Evolutionary conservation across 2,329 filamentous ascomycete species (phyloP).

Genomic region (Aspergillus sp.): DNA sequence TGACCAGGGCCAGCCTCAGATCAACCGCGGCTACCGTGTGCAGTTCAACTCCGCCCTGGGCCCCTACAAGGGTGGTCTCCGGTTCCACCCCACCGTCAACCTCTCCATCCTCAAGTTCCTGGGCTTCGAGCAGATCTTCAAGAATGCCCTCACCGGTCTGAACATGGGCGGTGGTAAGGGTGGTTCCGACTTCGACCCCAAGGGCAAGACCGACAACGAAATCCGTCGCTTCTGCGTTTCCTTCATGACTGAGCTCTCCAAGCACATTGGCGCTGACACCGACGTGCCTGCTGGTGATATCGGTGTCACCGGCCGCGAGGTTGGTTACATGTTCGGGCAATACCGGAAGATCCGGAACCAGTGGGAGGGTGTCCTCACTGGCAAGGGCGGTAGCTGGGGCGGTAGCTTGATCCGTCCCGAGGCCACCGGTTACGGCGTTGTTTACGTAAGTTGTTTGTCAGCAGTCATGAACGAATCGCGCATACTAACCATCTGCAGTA

Average conservation of each 20-base stretch:
- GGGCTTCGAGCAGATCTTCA: conserved; percentile 99
- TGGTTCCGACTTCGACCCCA: conserved; percentile 96
- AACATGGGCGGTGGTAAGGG: conserved; percentile 97
- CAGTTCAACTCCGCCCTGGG: conserved; percentile 98
- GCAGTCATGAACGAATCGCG: neutral
- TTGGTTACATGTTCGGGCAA: conserved; percentile 89
- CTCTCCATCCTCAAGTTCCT: conserved; percentile 82
- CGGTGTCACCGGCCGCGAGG: conserved; percentile 82
- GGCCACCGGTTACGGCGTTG: conserved; percentile 90
- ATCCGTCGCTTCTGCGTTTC: conserved; percentile 93
- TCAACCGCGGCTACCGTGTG: conserved; percentile 92
- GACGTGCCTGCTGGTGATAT: conserved; percentile 97
- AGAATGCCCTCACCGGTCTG: conserved; percentile 94
- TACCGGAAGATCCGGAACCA: conserved; percentile 82
- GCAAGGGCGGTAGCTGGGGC: conserved; percentile 90
- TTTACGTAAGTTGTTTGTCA: conserved; percentile 50
- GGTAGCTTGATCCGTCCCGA: conserved; percentile 90
- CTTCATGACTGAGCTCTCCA: conserved; percentile 93
- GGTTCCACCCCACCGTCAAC: conserved; percentile 71
- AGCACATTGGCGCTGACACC: conserved; percentile 92
- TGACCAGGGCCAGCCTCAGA: conserved; percentile 74
- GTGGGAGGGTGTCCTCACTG: conserved; percentile 94
- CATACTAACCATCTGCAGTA: conserved; percentile 39
- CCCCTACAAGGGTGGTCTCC: conserved; percentile 94
- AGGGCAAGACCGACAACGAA: conserved; percentile 95